These are phyloP conservation scores for Neocallimastix lanati DNA, from an alignment of 192 early-diverging fungal genomes.

Conservation along the genomic window DNA sequence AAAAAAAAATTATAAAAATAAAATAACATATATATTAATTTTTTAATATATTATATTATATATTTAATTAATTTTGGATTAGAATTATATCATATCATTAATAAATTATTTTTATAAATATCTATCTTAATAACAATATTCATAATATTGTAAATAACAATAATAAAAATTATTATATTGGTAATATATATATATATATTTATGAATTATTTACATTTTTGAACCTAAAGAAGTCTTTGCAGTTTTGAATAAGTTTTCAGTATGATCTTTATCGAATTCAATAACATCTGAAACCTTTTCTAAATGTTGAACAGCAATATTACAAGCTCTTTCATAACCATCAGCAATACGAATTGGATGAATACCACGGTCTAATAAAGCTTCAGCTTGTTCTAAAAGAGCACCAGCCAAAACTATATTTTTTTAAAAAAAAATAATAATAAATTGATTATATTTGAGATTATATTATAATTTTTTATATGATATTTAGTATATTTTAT, in stretches of 20 bases:
- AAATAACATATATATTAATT: too few relatives aligned
- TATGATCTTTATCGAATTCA: constrained; percentile 62
- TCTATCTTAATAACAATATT: neutral
- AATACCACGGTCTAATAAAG: constrained; percentile 83
- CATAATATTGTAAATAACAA: neutral
- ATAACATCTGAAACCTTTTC: constrained; percentile 84
- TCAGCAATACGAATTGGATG: constrained; percentile 98
- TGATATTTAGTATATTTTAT: too few relatives aligned
- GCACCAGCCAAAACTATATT: constrained; percentile 83
- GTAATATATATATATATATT: too few relatives aligned
- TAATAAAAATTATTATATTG: neutral
- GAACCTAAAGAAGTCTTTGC: constrained; percentile 95
- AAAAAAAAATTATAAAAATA: too few relatives aligned
- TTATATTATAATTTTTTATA: too few relatives aligned
- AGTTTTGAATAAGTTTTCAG: constrained; percentile 70
- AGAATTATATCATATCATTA: too few relatives aligned
- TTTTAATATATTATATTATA: too few relatives aligned
- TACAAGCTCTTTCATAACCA: constrained; percentile 93
- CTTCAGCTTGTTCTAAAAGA: constrained; percentile 89
- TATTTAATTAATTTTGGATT: too few relatives aligned
- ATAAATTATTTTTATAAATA: too few relatives aligned
- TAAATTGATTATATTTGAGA: too few relatives aligned
- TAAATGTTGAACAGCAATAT: constrained; percentile 77
- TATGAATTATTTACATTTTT: too few relatives aligned
- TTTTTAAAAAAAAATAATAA: neutral